Percentiles rank a stretch among this genome's conserved stretches.
These are phyloP conservation scores for Podospora bellae-mahoneyi DNA, from an alignment of 495 filamentous ascomycete genomes.

Conservation along the genomic window DNA sequence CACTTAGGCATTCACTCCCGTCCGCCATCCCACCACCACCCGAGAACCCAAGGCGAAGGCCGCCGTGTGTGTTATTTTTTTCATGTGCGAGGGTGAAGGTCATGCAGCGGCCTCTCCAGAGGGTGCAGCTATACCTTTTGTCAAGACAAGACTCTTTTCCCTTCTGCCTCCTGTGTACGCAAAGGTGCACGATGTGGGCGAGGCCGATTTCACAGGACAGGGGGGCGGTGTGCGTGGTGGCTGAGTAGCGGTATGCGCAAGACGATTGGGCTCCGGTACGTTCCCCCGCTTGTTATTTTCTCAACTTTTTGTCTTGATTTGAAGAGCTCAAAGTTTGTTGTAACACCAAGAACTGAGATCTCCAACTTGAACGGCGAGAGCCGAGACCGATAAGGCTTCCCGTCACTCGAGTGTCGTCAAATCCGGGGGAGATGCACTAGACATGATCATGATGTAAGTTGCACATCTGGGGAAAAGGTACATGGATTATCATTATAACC, in stretches of 20 bases:
- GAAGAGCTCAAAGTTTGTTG: neutral
- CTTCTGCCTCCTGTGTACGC: constrained; percentile 2
- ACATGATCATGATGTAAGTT: neutral
- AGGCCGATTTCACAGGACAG: constrained; percentile 18
- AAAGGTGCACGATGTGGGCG: constrained; percentile 21
- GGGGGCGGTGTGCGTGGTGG: constrained; percentile 36
- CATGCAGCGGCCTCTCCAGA: constrained; percentile 13
- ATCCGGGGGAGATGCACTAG: constrained; percentile 6
- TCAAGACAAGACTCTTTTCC: constrained; percentile 7
- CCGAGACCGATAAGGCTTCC: constrained; percentile 3
- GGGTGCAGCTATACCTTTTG: constrained; percentile 20
- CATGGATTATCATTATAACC: neutral
- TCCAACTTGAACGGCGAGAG: neutral
- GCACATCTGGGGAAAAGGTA: constrained; percentile 2
- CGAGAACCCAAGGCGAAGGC: too few species aligned
- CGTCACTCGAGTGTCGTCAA: neutral
- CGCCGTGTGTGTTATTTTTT: neutral
- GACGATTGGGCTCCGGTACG: constrained; percentile 25
- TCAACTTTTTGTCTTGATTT: neutral
- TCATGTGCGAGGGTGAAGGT: constrained; percentile 18
- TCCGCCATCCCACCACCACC: neutral
- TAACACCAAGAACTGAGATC: neutral
- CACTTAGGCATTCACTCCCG: neutral
- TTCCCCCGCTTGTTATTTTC: constrained; percentile 1
- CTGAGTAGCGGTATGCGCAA: constrained; percentile 23